These are phyloP conservation scores for Nicotiana knightiana DNA, from an alignment of 257 asterid species.

Conservation along the genomic window DNA sequence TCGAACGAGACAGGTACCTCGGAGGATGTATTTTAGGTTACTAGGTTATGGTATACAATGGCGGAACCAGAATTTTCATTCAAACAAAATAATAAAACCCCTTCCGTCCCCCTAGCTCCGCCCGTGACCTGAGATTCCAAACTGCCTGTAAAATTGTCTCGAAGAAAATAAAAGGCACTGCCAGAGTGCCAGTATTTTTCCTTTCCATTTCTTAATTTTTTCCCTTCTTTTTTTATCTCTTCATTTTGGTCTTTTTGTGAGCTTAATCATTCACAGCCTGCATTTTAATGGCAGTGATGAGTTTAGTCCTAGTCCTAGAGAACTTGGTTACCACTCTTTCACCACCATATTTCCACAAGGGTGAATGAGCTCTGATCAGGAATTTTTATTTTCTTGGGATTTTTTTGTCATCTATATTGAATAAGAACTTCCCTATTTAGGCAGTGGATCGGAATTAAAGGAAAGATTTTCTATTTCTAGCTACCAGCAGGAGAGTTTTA, in stretches of 20 bases:
- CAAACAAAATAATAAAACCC: too few species aligned
- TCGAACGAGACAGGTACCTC: conserved; percentile 13
- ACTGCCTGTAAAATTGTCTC: too few species aligned
- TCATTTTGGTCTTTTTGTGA: background rate
- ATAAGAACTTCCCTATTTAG: background rate
- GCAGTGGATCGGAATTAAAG: background rate
- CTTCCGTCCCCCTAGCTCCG: too few species aligned
- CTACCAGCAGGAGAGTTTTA: background rate
- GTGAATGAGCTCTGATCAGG: background rate
- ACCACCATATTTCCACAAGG: background rate
- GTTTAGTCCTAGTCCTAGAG: background rate
- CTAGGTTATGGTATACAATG: background rate
- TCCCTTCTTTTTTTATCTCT: background rate
- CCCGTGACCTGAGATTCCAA: too few species aligned
- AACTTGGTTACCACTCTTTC: background rate
- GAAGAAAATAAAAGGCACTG: background rate
- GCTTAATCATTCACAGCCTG: background rate
- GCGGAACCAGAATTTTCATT: too few species aligned
- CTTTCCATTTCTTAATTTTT: background rate
- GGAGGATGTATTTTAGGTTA: conserved; percentile 17
- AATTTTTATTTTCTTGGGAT: background rate
- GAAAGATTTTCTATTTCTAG: background rate
- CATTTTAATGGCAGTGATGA: background rate
- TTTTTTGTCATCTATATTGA: background rate
- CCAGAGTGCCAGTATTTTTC: background rate